Conservation (phyloP, 306 rosid species). For the Chamaecrista fasciculata region DNA sequence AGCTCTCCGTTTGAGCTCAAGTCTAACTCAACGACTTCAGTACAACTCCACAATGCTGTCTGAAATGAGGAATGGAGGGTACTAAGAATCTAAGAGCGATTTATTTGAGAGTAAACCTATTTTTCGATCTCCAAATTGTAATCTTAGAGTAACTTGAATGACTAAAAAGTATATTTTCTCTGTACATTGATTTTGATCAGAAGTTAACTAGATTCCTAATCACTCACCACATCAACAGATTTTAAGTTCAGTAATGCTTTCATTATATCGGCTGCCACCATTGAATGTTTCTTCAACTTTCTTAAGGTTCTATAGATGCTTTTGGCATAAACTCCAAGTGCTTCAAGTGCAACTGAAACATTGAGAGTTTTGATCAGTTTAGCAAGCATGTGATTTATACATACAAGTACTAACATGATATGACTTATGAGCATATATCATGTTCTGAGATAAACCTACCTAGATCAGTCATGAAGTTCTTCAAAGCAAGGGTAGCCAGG, state of each 20-base stretch:
- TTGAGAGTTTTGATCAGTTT: conserved; percentile 10
- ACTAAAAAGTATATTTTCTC: too few relatives aligned
- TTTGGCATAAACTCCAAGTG: conserved; percentile 68
- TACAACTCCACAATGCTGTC: conserved; percentile 85
- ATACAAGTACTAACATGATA: too few relatives aligned
- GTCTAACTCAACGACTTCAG: conserved; percentile 69
- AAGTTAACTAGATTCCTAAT: conserved; percentile 1
- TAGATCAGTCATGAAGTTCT: conserved; percentile 60
- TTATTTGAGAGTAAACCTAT: too few relatives aligned
- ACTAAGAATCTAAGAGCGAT: too few relatives aligned
- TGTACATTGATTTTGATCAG: background rate
- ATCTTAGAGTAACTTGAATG: too few relatives aligned
- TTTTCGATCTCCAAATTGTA: too few relatives aligned
- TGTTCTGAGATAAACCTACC: conserved; percentile 38
- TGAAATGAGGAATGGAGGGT: conserved; percentile 23
- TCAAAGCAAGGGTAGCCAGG: conserved; percentile 73
- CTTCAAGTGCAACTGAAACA: conserved; percentile 66
- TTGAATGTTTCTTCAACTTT: conserved; percentile 66
- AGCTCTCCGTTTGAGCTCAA: conserved; percentile 77
- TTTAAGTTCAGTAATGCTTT: conserved; percentile 71
- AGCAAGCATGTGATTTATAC: conserved; percentile 10
- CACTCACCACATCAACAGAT: conserved; percentile 79
- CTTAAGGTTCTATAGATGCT: conserved; percentile 68
- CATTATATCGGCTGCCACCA: conserved; percentile 58
- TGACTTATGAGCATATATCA: too few relatives aligned